These are phyloP conservation scores for Candida sithepensis DNA, from an alignment of 805 yeast species.

Conservation along the genomic window DNA sequence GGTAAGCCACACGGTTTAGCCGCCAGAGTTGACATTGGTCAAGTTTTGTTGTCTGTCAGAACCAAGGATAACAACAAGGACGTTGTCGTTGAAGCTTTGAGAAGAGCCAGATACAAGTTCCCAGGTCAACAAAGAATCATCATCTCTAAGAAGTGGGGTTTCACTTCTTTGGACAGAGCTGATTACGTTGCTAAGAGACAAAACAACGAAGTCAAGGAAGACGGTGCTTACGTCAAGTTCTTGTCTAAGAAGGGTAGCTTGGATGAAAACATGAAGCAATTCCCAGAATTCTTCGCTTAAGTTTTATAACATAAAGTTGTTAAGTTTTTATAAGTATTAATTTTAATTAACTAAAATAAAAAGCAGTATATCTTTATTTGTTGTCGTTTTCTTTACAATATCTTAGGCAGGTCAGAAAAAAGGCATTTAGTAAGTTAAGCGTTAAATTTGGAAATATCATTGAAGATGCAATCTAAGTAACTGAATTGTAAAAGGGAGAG, in stretches of 20 bases:
- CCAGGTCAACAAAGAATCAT: slow-evolving; percentile 99
- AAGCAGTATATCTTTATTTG: slow-evolving; percentile 1
- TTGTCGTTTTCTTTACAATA: too few species aligned
- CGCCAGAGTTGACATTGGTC: slow-evolving; percentile 98
- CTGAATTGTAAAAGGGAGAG: background rate
- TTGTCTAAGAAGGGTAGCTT: slow-evolving; percentile 94
- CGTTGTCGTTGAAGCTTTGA: slow-evolving; percentile 96
- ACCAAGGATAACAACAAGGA: slow-evolving; percentile 98
- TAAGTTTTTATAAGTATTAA: background rate
- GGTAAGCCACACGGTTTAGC: slow-evolving; percentile 99
- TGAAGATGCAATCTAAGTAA: background rate
- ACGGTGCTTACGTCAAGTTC: slow-evolving; percentile 99
- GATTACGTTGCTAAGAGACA: slow-evolving; percentile 93
- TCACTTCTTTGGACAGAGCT: slow-evolving; percentile 98
- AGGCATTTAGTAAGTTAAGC: background rate
- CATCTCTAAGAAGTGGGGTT: slow-evolving; percentile 99
- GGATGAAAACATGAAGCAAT: slow-evolving; percentile 84
- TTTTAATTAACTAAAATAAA: background rate
- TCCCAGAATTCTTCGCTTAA: slow-evolving; percentile 77
- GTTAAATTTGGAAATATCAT: background rate
- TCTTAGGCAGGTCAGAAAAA: too few species aligned
- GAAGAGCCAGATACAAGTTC: slow-evolving; percentile 99
- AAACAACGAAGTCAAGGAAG: slow-evolving; percentile 98
- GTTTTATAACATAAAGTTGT: slow-evolving; percentile 2
- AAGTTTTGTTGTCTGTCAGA: slow-evolving; percentile 96